Evolutionary conservation across 1,284 basidiomycete species (phyloP), one percentile per base, ranked within the genome.

Genomic region (Clitocybe nebularis): DNA sequence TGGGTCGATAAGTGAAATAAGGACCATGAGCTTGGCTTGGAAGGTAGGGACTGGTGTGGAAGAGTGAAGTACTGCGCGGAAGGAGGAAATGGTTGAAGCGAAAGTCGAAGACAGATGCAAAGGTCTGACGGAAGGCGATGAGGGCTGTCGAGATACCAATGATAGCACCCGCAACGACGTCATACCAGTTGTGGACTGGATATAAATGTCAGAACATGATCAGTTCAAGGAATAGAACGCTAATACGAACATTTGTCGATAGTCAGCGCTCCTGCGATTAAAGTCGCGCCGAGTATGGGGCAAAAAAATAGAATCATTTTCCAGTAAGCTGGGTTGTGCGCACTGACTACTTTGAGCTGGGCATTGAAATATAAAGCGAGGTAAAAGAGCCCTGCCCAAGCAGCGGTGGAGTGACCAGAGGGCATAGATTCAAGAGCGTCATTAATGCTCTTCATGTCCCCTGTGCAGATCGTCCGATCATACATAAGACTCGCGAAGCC

Each of bases 251-350:
- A 77, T 61, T 76, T 68, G 55, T 79, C 77, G 33, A 79, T 74
- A 1, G 74, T 79, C 45, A 79, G 57, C n/a, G 73, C 69, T 4
- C 72, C 75, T 2, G 72, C 71, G 41, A 79, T 79, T 30, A 81
- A 61, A 11, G 62, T 67, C 0, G 77, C 77, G n/a, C 77, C 77
- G 39, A 79, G 71, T 1, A 80, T 46, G 14, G 77, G 77, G 5
- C 71, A 68, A 45, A 80, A 75, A 48, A 77, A 69, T 17, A 78
- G 48, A 44, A 79, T 63, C 71, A 77, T 76, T 57, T 79, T 79
- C 77, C 77, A 80, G 57, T 76, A 79, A 5, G 70, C 70, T 5
- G 66, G 64, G 49, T 70, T 71, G 56, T 76, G 72, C 7, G 76
- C 73, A 19, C 70, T 65, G 61, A 76, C 74, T 42, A 77, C 70